A percentile compares a stretch with the other conserved stretches of the same genome.
These are phyloP conservation scores for Chrysosporium queenslandicum DNA, from an alignment of 2,329 filamentous ascomycete genomes.

Conservation along the genomic window DNA sequence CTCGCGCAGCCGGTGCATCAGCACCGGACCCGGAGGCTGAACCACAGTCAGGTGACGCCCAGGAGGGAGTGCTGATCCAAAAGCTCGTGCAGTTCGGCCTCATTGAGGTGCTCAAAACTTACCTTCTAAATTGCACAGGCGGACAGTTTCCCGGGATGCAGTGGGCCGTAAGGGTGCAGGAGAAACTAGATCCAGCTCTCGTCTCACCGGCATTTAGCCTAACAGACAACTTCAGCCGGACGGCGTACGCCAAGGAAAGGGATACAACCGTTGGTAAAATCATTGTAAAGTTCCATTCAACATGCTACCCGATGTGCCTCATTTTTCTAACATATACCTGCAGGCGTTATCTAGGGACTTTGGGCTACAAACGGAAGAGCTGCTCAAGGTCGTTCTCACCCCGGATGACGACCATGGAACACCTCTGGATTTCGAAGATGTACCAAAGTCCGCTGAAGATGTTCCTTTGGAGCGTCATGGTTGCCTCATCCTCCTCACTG, in stretches of 20 bases:
- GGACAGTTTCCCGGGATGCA: slow-evolving; percentile 33
- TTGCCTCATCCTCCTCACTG: slow-evolving; percentile 45
- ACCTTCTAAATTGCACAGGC: slow-evolving; percentile 38
- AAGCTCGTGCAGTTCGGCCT: slow-evolving; percentile 53
- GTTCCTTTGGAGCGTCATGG: slow-evolving; percentile 49
- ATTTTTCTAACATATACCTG: slow-evolving; percentile 6
- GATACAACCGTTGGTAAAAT: slow-evolving; percentile 50
- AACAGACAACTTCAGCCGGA: slow-evolving; percentile 42
- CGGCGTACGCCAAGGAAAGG: slow-evolving; percentile 42
- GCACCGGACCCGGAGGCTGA: slow-evolving; percentile 52
- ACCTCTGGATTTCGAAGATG: slow-evolving; percentile 45
- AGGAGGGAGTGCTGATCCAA: slow-evolving; percentile 43
- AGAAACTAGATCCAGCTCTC: slow-evolving; percentile 46
- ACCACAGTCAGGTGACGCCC: slow-evolving; percentile 29
- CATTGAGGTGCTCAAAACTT: slow-evolving; percentile 53
- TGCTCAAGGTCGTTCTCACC: slow-evolving; percentile 38
- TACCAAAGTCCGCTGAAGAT: slow-evolving; percentile 43
- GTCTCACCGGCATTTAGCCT: slow-evolving; percentile 39
- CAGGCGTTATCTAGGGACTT: slow-evolving; percentile 47
- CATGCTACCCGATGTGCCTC: background rate
- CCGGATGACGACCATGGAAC: slow-evolving; percentile 32
- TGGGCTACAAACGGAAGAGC: slow-evolving; percentile 39
- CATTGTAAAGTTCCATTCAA: slow-evolving; percentile 29
- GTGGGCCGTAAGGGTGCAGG: slow-evolving; percentile 45
- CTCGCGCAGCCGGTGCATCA: slow-evolving; percentile 25